Percentiles rank a stretch among this genome's conserved stretches.
These are phyloP conservation scores for Rhynchospora tenuis DNA, from an alignment of 176 grass and related monocot species.

Conservation along the genomic window DNA sequence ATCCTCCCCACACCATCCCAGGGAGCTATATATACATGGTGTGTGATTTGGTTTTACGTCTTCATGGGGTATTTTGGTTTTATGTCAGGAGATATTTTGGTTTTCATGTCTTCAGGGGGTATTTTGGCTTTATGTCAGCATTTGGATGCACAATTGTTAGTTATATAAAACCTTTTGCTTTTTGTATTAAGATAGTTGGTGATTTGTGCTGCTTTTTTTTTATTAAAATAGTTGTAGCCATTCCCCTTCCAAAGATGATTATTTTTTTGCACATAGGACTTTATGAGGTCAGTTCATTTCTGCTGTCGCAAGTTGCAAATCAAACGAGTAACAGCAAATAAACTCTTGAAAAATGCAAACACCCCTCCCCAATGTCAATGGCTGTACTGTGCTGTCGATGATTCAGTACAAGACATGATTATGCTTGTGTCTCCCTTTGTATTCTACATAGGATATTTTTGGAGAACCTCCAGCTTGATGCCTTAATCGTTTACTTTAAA, in stretches of 20 bases:
- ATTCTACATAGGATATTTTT: not conserved
- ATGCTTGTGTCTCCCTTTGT: not conserved
- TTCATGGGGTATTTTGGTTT: too few species aligned
- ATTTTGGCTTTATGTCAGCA: too few species aligned
- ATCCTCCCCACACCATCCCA: too few species aligned
- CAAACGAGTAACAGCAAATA: not conserved
- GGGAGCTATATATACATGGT: too few species aligned
- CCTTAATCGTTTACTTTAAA: not conserved
- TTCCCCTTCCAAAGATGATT: not conserved
- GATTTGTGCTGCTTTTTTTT: too few species aligned
- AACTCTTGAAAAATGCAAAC: not conserved
- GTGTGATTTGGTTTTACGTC: too few species aligned
- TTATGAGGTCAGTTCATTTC: not conserved
- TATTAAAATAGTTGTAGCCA: not conserved
- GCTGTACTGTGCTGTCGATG: not conserved
- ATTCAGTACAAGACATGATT: not conserved
- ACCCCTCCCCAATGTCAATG: not conserved
- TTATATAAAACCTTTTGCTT: too few species aligned
- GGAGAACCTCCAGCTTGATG: not conserved
- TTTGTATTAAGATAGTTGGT: too few species aligned
- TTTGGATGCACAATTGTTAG: too few species aligned
- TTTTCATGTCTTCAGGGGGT: too few species aligned
- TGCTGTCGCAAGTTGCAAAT: not conserved
- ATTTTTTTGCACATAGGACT: not conserved
- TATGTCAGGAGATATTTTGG: too few species aligned